Evolutionary conservation across 2,329 filamentous ascomycete genomes (phyloP), one percentile per base, ranked within the genome.

Genomic region (Onygena corvina): DNA sequence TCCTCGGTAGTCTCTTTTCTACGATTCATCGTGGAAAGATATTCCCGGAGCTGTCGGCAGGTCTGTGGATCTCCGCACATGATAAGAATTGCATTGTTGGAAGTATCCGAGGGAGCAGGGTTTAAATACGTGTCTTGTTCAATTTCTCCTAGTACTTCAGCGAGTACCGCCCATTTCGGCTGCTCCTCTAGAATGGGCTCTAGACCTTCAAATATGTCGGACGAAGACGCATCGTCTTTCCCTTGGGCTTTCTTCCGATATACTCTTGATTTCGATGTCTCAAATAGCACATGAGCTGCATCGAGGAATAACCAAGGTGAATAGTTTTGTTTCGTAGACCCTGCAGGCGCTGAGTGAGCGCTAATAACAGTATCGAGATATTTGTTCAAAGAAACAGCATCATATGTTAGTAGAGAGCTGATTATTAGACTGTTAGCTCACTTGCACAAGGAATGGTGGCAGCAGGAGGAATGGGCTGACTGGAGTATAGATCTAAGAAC

Each of bases 241-340:
- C 75, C 68, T 45, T 75, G 78, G 25, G 80, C 76, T 56, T 79
- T 83, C 3, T 81, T 81, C 6, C 83, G 80, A 60, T 95, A 98
- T 3, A 95, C 90, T 56, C 92, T 76, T 50, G 82, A 78, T 63
- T 88, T 92, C 1, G 92, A 88, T 2, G 86, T 88, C 53, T 89
- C 84, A 56, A 98, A 96, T 9, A 98, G 86, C 12, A 86, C 89
- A 64, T 96, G 86, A 0, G 92, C 90, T 20, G 90, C 89, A 64
- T 96, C 92, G 3, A 96, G 76, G 58, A 95, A 96, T 27, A 98
- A 73, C 92, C 92, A 98, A 0, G 92, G 92, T 0, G 89, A 93
- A 59, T 94, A 87, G 29, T 83, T 89, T 60, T 94, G 86, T 54
- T 83, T 80, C 2, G 81, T 94, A 2, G 88, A 90, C 0, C 88